Conservation (phyloP, 2,329 filamentous ascomycete genomes). For the Colletotrichum magnum region DNA sequence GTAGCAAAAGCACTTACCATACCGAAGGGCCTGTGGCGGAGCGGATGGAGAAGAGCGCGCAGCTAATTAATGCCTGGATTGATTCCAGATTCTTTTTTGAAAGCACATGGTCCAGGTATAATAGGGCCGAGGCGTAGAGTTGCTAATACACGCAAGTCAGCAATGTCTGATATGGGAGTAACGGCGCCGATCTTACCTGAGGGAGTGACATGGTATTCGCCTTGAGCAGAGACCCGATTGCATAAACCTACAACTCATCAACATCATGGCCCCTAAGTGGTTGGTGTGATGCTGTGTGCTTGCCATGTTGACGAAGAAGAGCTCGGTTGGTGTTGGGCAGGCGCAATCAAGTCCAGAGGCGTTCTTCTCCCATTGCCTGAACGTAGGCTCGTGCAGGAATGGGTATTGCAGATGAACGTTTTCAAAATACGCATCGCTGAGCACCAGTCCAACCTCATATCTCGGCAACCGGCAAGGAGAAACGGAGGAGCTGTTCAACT, state of each 20-base stretch:
- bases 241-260: constrained; percentile 33
- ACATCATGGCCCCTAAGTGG: too few species aligned
- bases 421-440: constrained; percentile 52
- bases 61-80: constrained; percentile 49
- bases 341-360: constrained; percentile 27
- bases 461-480: constrained; percentile 20
- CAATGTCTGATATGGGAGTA: neutral
- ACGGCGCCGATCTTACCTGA: constrained; percentile 27
- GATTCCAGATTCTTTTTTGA: constrained; percentile 45
- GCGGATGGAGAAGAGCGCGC: constrained; percentile 47
- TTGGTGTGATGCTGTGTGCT: neutral
- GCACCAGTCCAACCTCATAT: constrained; percentile 15
- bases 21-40: constrained; percentile 45
- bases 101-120: constrained; percentile 40
- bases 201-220: constrained; percentile 25
- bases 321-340: neutral
- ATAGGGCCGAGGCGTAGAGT: constrained; percentile 43
- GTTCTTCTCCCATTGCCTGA: constrained; percentile 47
- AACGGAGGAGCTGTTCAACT: neutral
- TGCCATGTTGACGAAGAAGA: constrained; percentile 44
- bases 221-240: constrained; percentile 34
- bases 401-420: constrained; percentile 56
- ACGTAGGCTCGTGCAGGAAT: constrained; percentile 53
- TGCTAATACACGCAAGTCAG: constrained; percentile 16
- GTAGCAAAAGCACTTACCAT: constrained; percentile 32